Evolutionary conservation across 345 rosid genomes (phyloP), one percentile per base, ranked within the genome.

Genomic region (Populus davidiana): DNA sequence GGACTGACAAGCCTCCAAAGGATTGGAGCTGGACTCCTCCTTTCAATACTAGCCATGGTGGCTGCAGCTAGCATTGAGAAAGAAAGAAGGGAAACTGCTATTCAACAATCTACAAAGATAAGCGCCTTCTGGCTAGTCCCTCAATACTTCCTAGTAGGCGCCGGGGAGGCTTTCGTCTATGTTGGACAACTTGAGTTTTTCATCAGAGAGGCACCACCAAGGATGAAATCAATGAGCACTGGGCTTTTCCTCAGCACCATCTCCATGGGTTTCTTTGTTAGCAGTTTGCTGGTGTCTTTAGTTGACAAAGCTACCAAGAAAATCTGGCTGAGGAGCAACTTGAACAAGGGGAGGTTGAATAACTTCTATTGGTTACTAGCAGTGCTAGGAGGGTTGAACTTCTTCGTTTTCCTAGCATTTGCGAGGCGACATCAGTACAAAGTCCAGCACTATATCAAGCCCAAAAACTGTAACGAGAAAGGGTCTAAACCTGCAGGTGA

Each of bases 181-280:
- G 97, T 91, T 20, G 97, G 99, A 69, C 94, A 95, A 33, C 98
- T 95, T 33, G 97, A 95, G 87, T 95, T 93, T 82, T 95, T 95
- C 83, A 91, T 93, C 56, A 85, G 93, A 50, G 98, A 93, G 81
- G 95, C 97, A 47, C 98, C 97, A 1, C 96, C 89, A 70, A 86
- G 93, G 77, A 93, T 95, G 98, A 95, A 95, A 78, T 90, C 99
- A 6, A 91, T 90, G 96, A 95, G 99, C 89, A 95, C 99, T 0
- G 97, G 99, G 36, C 86, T 95, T 16, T 93, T 95, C 72, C 83
- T 95, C 5, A 90, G 93, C 68, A 88, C 92, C 43, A 86, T 93
- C 29, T 95, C 99, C 5, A 87, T 93, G 97, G 99, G 98, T 38
- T 93, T 93, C 89, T 95, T 89, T 59, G 86, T 90, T 5, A 95